A percentile compares a stretch with the other conserved stretches of the same genome.
Conservation (phyloP, 257 asterid species). For the Leonotis leonurus region DNA sequence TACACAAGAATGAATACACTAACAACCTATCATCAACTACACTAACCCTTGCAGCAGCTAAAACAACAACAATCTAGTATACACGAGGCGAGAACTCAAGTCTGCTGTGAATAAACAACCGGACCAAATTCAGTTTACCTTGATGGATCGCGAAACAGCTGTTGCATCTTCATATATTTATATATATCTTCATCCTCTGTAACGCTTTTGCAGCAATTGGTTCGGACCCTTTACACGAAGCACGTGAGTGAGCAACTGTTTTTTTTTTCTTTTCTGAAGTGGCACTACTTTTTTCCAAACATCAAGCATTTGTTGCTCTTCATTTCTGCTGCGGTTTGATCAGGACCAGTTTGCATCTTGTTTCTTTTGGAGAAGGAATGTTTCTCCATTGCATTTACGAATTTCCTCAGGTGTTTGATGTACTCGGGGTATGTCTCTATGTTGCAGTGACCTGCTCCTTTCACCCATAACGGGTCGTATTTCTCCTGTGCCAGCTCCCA, state of each 20-base stretch:
- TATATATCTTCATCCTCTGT: not conserved
- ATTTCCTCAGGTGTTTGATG: slow-evolving; percentile 75
- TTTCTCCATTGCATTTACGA: slow-evolving; percentile 81
- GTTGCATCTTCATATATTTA: too few species aligned
- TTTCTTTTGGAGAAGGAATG: slow-evolving; percentile 59
- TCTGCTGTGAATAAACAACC: not conserved
- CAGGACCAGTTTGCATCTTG: slow-evolving; percentile 25
- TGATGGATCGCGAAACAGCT: too few species aligned
- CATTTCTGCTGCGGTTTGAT: slow-evolving; percentile 36
- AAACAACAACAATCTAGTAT: slow-evolving; percentile 15
- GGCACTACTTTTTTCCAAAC: slow-evolving; percentile 50
- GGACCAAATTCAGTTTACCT: not conserved
- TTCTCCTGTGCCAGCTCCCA: slow-evolving; percentile 97
- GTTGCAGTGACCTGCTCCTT: slow-evolving; percentile 99
- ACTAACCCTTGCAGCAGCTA: slow-evolving; percentile 22
- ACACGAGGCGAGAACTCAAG: slow-evolving; percentile 11
- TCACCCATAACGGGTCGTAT: slow-evolving; percentile 90
- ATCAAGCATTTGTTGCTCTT: slow-evolving; percentile 80
- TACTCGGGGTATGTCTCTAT: slow-evolving; percentile 89
- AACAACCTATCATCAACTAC: slow-evolving; percentile 16
- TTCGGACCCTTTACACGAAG: not conserved
- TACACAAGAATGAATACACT: not conserved
- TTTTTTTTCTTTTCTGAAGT: not conserved
- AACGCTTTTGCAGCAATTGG: not conserved
- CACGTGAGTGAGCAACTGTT: not conserved